Evolutionary conservation across 2,329 filamentous ascomycete species (phyloP), one percentile per base, ranked within the genome.

Genomic region (Aspergillus sojae): DNA sequence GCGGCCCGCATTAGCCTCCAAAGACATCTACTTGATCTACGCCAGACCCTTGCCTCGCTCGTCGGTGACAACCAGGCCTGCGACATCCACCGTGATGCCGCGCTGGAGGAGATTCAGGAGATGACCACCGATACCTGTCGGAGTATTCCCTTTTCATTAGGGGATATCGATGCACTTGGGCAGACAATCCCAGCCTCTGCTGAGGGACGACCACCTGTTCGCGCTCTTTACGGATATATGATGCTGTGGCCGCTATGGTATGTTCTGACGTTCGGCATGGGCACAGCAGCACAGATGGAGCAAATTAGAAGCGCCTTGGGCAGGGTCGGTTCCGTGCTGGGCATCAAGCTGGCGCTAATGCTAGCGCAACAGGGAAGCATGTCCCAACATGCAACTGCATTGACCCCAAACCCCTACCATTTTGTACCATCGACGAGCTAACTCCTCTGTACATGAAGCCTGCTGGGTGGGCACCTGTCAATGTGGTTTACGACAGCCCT

Each of bases 241-340:
- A 65, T 78, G 59, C 66, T 78, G 3, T 79, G 77, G 77, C 77
- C 77, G 2, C 63, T 78, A n/a, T 79, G 77, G 77, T 76, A 76
- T 52, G 69, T 76, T 10, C 54, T 74, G 5, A 71, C 75, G 5
- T 75, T 69, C 36, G 75, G 75, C 0, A 65, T 77, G 56, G 75
- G 77, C 5, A 77, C 72, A 0, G 68, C 71, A 2, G 65, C 62
- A 1, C 77, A 78, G 62, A 62, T 59, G 5, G 61, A 71, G 5
- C 72, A 74, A 58, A 73, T 77, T 19, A 68, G 71, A 6, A 60
- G 63, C 10, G 71, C 68, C 36, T 62, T 79, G 4, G 61, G 62
- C 11, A 67, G 71, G 12, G 63, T 77, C 10, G 77, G 77, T 7
- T 73, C 72, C 12, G 70, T 65, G 9, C 65, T 75, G 11, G 77